Evolutionary conservation across 352 stramenopile species (phyloP).

Genomic region (Globisporangium spinosum): DNA sequence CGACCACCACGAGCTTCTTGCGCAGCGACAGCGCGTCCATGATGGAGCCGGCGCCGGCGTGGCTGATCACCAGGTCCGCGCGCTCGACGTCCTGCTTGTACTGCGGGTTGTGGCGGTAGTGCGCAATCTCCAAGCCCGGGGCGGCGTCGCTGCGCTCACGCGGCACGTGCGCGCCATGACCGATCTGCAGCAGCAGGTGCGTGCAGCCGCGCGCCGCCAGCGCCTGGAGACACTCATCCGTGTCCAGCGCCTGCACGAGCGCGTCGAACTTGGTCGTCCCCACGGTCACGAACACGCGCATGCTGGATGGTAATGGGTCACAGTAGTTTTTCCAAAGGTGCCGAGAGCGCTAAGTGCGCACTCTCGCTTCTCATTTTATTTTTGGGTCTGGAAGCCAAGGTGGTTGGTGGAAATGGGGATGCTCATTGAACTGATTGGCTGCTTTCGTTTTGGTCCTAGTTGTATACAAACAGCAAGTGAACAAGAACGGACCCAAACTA

Average conservation of each 20-base stretch:
- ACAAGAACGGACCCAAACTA: not conserved
- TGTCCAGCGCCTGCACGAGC: constrained; percentile 74
- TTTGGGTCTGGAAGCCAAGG: not conserved
- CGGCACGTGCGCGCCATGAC: constrained; percentile 58
- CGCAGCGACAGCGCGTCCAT: constrained; percentile 86
- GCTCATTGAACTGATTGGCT: no score
- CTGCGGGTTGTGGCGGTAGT: constrained; percentile 90
- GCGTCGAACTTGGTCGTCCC: constrained; percentile 94
- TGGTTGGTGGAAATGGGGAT: not conserved
- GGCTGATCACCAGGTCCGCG: constrained; percentile 93
- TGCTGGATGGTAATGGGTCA: constrained; percentile 16
- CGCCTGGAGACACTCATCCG: constrained; percentile 45
- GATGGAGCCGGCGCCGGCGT: constrained; percentile 93
- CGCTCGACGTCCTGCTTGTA: constrained; percentile 87
- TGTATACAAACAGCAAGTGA: not conserved
- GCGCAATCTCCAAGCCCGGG: constrained; percentile 37
- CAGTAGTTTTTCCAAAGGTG: not conserved
- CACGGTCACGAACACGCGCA: constrained; percentile 49
- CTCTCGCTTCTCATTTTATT: not conserved
- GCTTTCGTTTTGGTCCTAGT: no score
- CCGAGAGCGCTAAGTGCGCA: not conserved
- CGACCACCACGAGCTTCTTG: constrained; percentile 91
- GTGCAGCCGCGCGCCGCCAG: constrained; percentile 58
- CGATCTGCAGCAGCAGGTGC: constrained; percentile 78
- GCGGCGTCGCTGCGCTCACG: constrained; percentile 18